phyloP scores from a whole-genome alignment of 108 stramenopile genomes.

The Aureococcus anophagefferens region DNA sequence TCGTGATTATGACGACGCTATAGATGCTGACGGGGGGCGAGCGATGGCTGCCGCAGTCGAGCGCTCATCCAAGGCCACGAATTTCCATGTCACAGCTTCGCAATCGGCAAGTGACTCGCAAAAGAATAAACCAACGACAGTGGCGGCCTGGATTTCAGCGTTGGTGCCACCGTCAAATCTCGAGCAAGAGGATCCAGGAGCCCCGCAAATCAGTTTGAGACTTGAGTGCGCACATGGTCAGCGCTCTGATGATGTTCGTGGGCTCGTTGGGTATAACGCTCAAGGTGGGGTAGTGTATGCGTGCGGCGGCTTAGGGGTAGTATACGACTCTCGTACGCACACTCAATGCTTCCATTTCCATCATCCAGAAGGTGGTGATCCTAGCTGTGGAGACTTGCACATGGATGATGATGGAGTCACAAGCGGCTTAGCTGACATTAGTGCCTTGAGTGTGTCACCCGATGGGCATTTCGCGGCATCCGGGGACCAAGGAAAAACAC shows the following conservation, averaged over 20 bases:
- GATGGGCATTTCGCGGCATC: constrained; percentile 10
- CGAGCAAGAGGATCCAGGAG: constrained; percentile 2
- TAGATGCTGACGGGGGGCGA: too few relatives aligned
- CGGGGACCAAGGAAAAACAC: constrained; percentile 3
- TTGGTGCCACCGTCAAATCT: constrained; percentile 5
- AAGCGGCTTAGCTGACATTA: constrained; percentile 2
- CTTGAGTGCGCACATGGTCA: constrained; percentile 13
- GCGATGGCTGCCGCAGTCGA: too few relatives aligned
- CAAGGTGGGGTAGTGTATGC: constrained; percentile 12
- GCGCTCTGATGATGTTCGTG: constrained; percentile 2
- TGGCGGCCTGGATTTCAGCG: not conserved
- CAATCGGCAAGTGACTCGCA: too few relatives aligned
- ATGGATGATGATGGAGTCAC: too few relatives aligned
- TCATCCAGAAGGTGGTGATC: not conserved
- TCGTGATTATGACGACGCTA: too few relatives aligned
- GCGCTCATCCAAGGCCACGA: not conserved
- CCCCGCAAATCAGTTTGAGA: not conserved
- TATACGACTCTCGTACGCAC: constrained; percentile 1
- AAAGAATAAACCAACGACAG: too few relatives aligned
- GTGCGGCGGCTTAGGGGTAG: constrained; percentile 7
- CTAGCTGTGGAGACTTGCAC: too few relatives aligned
- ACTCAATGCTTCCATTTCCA: constrained; percentile 9
- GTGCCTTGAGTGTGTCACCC: not conserved
- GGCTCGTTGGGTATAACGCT: constrained; percentile 1
- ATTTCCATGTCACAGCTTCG: constrained; percentile 3